phyloP scores from a whole-genome alignment of 345 rosid species.

The Tarenaya hassleriana region DNA sequence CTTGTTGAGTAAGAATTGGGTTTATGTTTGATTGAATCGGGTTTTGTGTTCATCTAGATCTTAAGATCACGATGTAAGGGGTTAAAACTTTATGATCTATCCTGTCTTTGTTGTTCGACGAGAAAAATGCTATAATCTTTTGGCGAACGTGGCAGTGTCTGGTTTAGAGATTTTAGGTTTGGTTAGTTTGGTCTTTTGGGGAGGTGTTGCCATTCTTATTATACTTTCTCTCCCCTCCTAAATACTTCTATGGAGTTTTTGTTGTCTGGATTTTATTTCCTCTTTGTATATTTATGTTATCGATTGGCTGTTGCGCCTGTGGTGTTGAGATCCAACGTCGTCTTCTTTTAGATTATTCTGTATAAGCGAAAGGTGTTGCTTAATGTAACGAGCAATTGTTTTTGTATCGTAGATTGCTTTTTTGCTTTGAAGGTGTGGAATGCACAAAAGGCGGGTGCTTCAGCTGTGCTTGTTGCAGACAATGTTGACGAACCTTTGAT shows the following conservation, averaged over 20 bases:
- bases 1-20: not conserved
- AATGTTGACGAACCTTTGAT: constrained; percentile 72
- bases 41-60: not conserved
- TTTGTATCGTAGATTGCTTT: constrained; percentile 61
- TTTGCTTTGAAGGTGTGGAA: constrained; percentile 95
- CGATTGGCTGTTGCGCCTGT: not conserved
- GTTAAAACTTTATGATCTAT: no score
- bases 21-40: constrained; percentile 8
- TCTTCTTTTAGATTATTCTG: not conserved
- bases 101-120: not conserved
- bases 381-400: constrained; percentile 5
- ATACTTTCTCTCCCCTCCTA: no score
- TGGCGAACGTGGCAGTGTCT: not conserved
- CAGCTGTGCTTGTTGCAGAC: constrained; percentile 94
- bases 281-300: not conserved
- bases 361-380: not conserved
- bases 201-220: not conserved
- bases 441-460: constrained; percentile 93
- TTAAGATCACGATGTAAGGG: not conserved
- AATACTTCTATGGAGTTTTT: no score
- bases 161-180: not conserved
- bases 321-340: not conserved
- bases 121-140: not conserved
- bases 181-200: constrained; percentile 7
- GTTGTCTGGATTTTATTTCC: not conserved